These are phyloP conservation scores for Botrytis galanthina DNA, from an alignment of 2,329 filamentous ascomycete species.

Conservation along the genomic window DNA sequence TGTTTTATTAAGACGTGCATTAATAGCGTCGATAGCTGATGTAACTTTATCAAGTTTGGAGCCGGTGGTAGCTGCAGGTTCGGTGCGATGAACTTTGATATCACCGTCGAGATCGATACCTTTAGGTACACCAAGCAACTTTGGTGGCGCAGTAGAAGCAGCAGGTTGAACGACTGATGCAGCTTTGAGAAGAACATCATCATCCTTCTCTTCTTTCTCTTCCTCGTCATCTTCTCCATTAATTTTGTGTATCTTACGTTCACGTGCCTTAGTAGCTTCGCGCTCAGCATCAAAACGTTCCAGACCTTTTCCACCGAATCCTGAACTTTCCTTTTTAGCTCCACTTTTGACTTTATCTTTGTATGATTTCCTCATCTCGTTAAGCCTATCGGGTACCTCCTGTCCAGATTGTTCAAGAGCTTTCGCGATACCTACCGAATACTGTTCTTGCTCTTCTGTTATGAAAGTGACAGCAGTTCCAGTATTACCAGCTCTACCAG, in stretches of 20 bases:
- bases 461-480: conserved; percentile 94
- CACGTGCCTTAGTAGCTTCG: conserved; percentile 79
- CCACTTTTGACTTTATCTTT: conserved; percentile 89
- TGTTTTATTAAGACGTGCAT: conserved; percentile 82
- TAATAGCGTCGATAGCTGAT: conserved; percentile 88
- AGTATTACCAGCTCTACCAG: conserved; percentile 89
- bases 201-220: conserved; percentile 67
- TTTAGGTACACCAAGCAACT: conserved; percentile 48
- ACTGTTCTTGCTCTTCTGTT: conserved; percentile 87
- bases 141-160: conserved; percentile 37
- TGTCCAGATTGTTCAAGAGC: conserved; percentile 83
- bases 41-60: conserved; percentile 77
- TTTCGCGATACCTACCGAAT: conserved; percentile 84
- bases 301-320: conserved; percentile 92
- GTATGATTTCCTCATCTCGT: conserved; percentile 69
- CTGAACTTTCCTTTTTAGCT: conserved; percentile 83
- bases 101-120: conserved; percentile 63
- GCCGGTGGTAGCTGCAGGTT: conserved; percentile 46
- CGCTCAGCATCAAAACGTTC: conserved; percentile 89
- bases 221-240: conserved; percentile 81
- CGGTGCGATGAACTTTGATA: conserved; percentile 71
- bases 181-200: conserved; percentile 68
- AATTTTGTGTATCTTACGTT: conserved; percentile 86
- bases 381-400: conserved; percentile 68
- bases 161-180: conserved; percentile 63